Conservation (phyloP, 768 basidiomycete genomes). For the Phanerochaete sordida region DNA sequence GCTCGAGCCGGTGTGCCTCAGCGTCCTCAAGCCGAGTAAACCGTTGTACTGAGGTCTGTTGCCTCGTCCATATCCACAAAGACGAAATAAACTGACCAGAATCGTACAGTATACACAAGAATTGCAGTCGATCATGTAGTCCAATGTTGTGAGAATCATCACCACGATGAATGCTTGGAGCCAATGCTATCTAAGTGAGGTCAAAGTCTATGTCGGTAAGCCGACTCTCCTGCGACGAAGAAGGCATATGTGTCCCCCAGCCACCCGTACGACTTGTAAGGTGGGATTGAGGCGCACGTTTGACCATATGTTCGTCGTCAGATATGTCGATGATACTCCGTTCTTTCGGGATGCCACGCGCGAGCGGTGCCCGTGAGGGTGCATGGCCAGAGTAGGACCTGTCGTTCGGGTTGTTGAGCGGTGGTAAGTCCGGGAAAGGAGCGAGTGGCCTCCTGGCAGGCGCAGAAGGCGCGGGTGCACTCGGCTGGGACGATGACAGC, state of each 20-base stretch:
- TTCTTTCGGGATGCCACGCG: neutral
- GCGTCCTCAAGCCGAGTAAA: neutral
- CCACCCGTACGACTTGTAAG: neutral
- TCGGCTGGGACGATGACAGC: neutral
- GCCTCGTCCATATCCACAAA: neutral
- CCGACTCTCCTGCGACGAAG: conserved; percentile 5
- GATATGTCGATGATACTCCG: neutral
- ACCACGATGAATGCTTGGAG: neutral
- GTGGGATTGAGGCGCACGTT: neutral
- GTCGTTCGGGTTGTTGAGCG: neutral
- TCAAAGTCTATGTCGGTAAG: neutral
- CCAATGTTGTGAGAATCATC: too few relatives aligned
- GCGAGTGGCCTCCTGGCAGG: neutral
- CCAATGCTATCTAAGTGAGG: neutral
- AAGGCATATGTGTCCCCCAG: neutral
- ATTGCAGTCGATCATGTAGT: too few relatives aligned
- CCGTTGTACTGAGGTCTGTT: neutral
- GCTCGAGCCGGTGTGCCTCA: neutral
- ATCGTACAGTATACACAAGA: neutral
- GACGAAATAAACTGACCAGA: neutral
- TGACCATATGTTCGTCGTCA: neutral
- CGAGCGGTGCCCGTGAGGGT: neutral
- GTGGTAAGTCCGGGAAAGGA: neutral
- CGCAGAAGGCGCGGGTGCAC: neutral
- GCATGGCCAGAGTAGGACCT: neutral